These are phyloP conservation scores for Candida palmyrensis DNA, from an alignment of 805 yeast genomes.

Conservation along the genomic window DNA sequence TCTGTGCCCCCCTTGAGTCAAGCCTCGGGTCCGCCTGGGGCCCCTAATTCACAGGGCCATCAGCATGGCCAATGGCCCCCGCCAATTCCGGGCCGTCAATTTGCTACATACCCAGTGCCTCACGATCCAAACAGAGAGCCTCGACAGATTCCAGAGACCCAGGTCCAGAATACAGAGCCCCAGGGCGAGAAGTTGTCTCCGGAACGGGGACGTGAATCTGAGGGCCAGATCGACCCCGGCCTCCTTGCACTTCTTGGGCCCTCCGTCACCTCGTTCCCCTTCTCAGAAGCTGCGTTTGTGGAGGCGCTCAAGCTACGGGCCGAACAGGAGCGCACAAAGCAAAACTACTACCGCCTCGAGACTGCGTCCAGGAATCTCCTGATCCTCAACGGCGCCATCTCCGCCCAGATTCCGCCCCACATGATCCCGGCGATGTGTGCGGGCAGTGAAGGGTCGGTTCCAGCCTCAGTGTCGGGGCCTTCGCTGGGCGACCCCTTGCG, in stretches of 20 bases:
- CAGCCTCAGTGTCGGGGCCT: background rate
- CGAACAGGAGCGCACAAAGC: constrained; percentile 80
- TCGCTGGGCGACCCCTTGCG: no score
- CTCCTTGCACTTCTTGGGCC: constrained; percentile 46
- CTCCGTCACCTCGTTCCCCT: constrained; percentile 47
- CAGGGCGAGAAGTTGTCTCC: no score
- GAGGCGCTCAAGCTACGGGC: constrained; percentile 55
- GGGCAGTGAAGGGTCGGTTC: constrained; percentile 11
- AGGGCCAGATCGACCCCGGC: constrained; percentile 2
- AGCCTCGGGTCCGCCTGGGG: background rate
- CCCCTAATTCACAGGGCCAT: constrained; percentile 1
- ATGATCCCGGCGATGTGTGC: constrained; percentile 59
- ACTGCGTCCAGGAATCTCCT: constrained; percentile 54
- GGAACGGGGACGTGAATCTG: no score
- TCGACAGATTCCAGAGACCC: no score
- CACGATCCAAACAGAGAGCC: no score
- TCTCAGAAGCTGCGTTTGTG: constrained; percentile 50
- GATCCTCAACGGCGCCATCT: constrained; percentile 55
- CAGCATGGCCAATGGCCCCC: no score
- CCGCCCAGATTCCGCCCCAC: constrained; percentile 58
- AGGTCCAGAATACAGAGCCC: no score
- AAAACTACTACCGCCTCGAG: constrained; percentile 69
- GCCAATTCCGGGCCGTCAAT: no score
- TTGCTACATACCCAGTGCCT: no score
- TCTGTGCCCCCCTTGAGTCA: background rate